Evolutionary conservation across 2,329 filamentous ascomycete genomes (phyloP), one percentile per base, ranked within the genome.

Genomic region (Colletotrichum tropicicola): DNA sequence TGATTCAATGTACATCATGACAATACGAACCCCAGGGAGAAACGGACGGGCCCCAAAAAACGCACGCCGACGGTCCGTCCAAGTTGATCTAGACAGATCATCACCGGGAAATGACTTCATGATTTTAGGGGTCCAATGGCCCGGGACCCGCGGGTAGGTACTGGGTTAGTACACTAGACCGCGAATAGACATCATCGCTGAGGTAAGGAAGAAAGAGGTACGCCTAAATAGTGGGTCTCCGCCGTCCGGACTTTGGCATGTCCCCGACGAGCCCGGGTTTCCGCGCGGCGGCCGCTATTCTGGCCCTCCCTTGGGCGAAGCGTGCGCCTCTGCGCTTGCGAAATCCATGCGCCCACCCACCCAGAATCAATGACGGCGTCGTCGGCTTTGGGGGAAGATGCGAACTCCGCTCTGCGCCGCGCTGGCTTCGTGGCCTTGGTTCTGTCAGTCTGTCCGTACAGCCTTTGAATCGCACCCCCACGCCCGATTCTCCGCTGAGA

Each of bases 331-430:
- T n/a, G n/a, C n/a, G n/a, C n/a, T n/a, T n/a, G n/a, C n/a, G n/a
- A n/a, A n/a, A n/a, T n/a, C n/a, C n/a, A n/a, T n/a, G n/a, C n/a
- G n/a, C n/a, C n/a, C n/a, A n/a, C n/a, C n/a, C n/a, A n/a, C 4
- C 35, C 5, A 41, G 28, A 44, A 39, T 21, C 21, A 30, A 28
- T 37, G 57, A 60, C 27, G 4, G 25, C 19, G 25, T 21, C 10
- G 23, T 59, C 56, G 60, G 59, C 21, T 35, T 62, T 56, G 52
- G 45, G 27, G 28, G 21, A 23, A 28, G 17, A 19, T 58, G 21
- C 56, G n/a, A 64, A 64, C 25, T 43, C 56, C 61, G 56, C 56
- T 59, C 60, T 48, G 60, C 60, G n/a, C 44, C 25, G 15, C 30
- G 51, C 45, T 41, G 3, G 5, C 27, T 41, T 15, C 15, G 10